Conservation (phyloP, 495 filamentous ascomycete genomes). For the Neurospora sp. region DNA sequence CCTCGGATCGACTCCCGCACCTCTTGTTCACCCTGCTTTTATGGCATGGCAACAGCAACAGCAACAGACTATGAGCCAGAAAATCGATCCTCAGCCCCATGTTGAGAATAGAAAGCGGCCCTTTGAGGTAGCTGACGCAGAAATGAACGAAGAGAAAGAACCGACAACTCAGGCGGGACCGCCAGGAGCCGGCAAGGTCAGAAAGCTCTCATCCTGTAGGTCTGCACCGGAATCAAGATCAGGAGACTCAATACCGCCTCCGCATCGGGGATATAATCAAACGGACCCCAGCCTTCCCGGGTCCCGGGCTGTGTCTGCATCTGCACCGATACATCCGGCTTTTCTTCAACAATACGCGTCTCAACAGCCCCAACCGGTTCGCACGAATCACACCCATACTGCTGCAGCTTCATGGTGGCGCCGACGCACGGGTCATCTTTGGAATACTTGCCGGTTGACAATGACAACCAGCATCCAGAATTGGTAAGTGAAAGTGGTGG, state of each 20-base stretch:
- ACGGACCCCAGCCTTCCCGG: background rate
- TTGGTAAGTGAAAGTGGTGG: background rate
- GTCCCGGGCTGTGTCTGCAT: background rate
- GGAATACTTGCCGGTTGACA: background rate
- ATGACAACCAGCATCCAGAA: background rate
- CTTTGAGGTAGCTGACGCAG: background rate
- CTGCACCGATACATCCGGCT: background rate
- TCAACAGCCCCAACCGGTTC: background rate
- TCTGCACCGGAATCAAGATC: background rate
- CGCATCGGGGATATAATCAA: background rate
- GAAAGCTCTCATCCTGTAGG: background rate
- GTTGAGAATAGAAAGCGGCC: background rate
- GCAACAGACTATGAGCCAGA: background rate
- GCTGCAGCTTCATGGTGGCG: background rate
- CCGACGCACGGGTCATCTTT: background rate
- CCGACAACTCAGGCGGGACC: background rate
- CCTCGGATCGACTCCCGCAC: background rate
- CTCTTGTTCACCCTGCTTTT: background rate
- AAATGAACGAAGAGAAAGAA: background rate
- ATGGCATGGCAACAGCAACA: background rate
- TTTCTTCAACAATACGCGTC: background rate
- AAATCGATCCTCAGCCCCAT: background rate
- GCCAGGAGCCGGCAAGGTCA: background rate
- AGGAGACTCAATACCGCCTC: background rate
- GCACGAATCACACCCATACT: background rate